These are phyloP conservation scores for Debaryomyces sp. DNA, from an alignment of 1,139 yeast species.

Conservation along the genomic window DNA sequence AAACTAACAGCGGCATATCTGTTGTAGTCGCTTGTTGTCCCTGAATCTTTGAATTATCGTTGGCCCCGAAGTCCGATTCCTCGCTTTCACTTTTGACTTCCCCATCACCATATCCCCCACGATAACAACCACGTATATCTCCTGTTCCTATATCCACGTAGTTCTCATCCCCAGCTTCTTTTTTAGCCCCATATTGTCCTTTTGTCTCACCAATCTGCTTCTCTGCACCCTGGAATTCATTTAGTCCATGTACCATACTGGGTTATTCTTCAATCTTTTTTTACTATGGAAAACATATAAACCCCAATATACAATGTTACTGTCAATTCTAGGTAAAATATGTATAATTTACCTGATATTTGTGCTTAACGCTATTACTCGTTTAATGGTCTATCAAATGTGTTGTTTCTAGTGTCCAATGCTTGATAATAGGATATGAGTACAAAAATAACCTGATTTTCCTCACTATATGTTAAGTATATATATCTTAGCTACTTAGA, in stretches of 20 bases:
- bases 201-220: neutral
- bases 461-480: neutral
- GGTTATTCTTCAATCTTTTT: neutral
- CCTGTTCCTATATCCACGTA: neutral
- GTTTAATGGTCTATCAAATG: neutral
- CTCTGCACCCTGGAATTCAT: slow-evolving; percentile 1
- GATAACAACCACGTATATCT: neutral
- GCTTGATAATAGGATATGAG: neutral
- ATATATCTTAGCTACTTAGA: slow-evolving; percentile 1
- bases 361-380: neutral
- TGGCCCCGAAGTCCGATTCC: neutral
- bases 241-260: slow-evolving; percentile 4
- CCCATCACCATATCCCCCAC: neutral
- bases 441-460: neutral
- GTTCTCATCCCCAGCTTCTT: neutral
- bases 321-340: neutral
- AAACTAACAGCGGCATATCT: slow-evolving; percentile 16
- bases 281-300: slow-evolving; percentile 4
- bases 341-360: neutral
- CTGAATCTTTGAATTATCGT: neutral
- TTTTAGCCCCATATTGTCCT: neutral
- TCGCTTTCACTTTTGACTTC: neutral
- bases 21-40: neutral
- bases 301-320: neutral
- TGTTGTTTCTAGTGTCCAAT: neutral